phyloP scores from a whole-genome alignment of 108 stramenopile species.

The Nitzschia sp. region DNA sequence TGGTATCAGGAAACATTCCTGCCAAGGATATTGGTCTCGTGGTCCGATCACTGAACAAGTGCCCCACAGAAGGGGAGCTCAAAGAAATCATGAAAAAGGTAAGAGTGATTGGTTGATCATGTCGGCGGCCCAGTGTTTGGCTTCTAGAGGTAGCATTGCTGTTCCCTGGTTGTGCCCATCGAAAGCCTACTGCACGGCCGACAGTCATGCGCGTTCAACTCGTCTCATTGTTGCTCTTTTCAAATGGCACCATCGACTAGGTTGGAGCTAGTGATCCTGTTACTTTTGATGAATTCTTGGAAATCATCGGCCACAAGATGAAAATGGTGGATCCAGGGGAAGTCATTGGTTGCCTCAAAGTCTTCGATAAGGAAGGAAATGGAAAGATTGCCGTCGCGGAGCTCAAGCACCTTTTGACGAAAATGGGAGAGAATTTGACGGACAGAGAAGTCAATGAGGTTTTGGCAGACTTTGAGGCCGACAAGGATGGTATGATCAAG shows the following conservation, averaged over 20 bases:
- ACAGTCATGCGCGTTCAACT: too few species aligned
- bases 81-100: conserved; percentile 25
- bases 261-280: conserved; percentile 13
- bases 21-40: conserved; percentile 15
- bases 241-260: background rate
- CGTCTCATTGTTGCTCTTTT: background rate
- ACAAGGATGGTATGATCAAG: conserved; percentile 24
- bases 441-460: conserved; percentile 22
- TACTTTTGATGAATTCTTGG: conserved; percentile 19
- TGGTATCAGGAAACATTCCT: conserved; percentile 10
- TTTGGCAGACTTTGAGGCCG: conserved; percentile 17
- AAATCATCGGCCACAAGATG: conserved; percentile 11
- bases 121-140: background rate
- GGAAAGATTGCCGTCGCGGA: conserved; percentile 24
- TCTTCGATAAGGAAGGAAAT: conserved; percentile 27
- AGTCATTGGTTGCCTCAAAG: conserved; percentile 19
- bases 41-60: conserved; percentile 12
- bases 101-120: background rate
- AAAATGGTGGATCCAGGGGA: conserved; percentile 25
- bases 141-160: too few species aligned
- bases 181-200: too few species aligned
- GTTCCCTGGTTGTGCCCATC: too few species aligned
- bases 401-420: conserved; percentile 29
- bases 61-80: conserved; percentile 9
- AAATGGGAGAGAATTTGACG: conserved; percentile 38